Percentiles rank a stretch among this genome's conserved stretches.
These are phyloP conservation scores for Aspergillus carbonarius DNA, from an alignment of 2,329 filamentous ascomycete genomes.

Conservation along the genomic window DNA sequence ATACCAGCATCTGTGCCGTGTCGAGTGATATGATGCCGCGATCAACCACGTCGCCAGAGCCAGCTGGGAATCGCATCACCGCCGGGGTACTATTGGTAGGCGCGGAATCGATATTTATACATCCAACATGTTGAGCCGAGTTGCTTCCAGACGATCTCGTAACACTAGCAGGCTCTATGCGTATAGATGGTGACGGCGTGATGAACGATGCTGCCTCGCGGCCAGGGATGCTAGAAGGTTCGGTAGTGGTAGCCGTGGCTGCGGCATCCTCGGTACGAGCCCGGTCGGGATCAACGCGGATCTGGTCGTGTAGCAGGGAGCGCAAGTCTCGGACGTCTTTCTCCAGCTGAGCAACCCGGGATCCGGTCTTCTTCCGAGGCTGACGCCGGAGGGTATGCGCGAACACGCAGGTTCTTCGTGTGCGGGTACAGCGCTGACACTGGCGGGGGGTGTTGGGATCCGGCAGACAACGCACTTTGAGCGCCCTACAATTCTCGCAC, in stretches of 20 bases:
- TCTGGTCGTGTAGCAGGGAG: constrained; percentile 1
- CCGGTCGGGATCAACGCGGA: background rate
- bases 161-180: background rate
- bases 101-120: background rate
- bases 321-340: constrained; percentile 1
- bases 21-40: background rate
- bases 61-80: background rate
- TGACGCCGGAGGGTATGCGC: constrained; percentile 3
- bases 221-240: background rate
- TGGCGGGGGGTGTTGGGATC: background rate
- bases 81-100: background rate
- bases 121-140: background rate
- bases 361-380: constrained; percentile 5
- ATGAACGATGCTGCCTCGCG: background rate
- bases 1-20: background rate
- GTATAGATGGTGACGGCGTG: background rate
- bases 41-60: constrained; percentile 1
- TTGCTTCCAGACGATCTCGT: background rate
- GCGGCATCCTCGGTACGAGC: background rate
- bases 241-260: background rate
- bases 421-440: constrained; percentile 2
- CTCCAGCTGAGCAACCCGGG: constrained; percentile 3
- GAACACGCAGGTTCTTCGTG: constrained; percentile 3
- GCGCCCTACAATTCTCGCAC: constrained; percentile 3
- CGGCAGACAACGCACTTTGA: constrained; percentile 5